Evolutionary conservation across 2,329 filamentous ascomycete species (phyloP).

Genomic region (Fusarium foetens): DNA sequence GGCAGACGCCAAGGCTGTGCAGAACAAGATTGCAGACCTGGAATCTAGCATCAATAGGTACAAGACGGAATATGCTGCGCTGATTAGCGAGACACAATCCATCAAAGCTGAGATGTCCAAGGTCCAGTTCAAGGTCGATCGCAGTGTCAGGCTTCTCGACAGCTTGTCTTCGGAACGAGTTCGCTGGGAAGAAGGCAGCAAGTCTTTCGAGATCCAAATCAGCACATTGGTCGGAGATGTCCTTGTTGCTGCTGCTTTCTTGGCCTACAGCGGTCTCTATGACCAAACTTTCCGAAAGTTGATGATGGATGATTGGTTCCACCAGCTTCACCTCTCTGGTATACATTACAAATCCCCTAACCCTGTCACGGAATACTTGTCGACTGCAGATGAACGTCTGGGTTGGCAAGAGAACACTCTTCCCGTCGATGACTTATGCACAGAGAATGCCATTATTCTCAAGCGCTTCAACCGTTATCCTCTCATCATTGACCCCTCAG

Average conservation of each 20-base stretch:
- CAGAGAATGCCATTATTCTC: slow-evolving; percentile 96
- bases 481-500: slow-evolving; percentile 97
- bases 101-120: slow-evolving; percentile 98
- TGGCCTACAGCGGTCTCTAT: slow-evolving; percentile 96
- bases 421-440: slow-evolving; percentile 96
- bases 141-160: slow-evolving; percentile 92
- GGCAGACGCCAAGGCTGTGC: slow-evolving; percentile 90
- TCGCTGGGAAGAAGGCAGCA: slow-evolving; percentile 97
- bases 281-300: slow-evolving; percentile 98
- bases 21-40: slow-evolving; percentile 84
- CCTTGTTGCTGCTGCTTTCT: slow-evolving; percentile 93
- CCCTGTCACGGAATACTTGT: slow-evolving; percentile 94
- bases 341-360: slow-evolving; percentile 94
- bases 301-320: slow-evolving; percentile 97
- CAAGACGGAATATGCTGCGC: slow-evolving; percentile 93
- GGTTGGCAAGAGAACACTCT: slow-evolving; percentile 94
- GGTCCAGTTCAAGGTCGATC: slow-evolving; percentile 97
- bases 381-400: slow-evolving; percentile 93
- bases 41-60: slow-evolving; percentile 94
- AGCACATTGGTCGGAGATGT: slow-evolving; percentile 96
- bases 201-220: slow-evolving; percentile 97
- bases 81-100: slow-evolving; percentile 96
- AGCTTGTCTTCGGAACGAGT: slow-evolving; percentile 92
- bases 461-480: slow-evolving; percentile 99
- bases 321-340: slow-evolving; percentile 92